Percentiles rank a stretch among this genome's conserved stretches.
These are phyloP conservation scores for Russula dissimulans DNA, from an alignment of 768 basidiomycete genomes.

Conservation along the genomic window DNA sequence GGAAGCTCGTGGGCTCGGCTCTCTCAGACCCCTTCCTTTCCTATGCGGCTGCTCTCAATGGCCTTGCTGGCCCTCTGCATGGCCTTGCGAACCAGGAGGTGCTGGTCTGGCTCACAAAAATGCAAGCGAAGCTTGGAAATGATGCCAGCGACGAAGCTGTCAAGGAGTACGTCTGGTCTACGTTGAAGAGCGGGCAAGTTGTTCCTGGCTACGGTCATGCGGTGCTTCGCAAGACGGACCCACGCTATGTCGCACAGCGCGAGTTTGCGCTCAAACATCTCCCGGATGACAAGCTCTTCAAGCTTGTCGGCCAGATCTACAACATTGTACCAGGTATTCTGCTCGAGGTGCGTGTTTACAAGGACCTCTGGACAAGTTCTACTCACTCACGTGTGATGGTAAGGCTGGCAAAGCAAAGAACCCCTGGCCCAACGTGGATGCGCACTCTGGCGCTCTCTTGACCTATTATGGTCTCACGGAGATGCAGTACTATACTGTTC, in stretches of 20 bases:
- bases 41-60: constrained; percentile 87
- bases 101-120: constrained; percentile 86
- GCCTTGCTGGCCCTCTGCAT: constrained; percentile 94
- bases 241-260: constrained; percentile 83
- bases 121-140: constrained; percentile 84
- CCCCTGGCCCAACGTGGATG: constrained; percentile 96
- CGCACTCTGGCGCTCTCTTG: constrained; percentile 86
- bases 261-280: constrained; percentile 84
- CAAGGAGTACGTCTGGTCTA: constrained; percentile 91
- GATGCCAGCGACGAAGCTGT: constrained; percentile 80
- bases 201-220: constrained; percentile 90
- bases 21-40: constrained; percentile 97
- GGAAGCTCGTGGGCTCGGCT: constrained; percentile 88
- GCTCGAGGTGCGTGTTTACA: constrained; percentile 49
- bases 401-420: constrained; percentile 89
- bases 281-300: constrained; percentile 84
- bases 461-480: constrained; percentile 80
- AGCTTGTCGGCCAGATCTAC: constrained; percentile 85
- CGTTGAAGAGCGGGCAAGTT: constrained; percentile 87
- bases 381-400: not conserved
- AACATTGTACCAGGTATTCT: constrained; percentile 85
- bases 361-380: not conserved
- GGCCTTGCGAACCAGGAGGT: constrained; percentile 98
- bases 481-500: constrained; percentile 95
- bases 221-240: constrained; percentile 84